Evolutionary conservation across 768 basidiomycete genomes (phyloP), one percentile per base, ranked within the genome.

Genomic region (Krasilnikovozyma curviuscula): DNA sequence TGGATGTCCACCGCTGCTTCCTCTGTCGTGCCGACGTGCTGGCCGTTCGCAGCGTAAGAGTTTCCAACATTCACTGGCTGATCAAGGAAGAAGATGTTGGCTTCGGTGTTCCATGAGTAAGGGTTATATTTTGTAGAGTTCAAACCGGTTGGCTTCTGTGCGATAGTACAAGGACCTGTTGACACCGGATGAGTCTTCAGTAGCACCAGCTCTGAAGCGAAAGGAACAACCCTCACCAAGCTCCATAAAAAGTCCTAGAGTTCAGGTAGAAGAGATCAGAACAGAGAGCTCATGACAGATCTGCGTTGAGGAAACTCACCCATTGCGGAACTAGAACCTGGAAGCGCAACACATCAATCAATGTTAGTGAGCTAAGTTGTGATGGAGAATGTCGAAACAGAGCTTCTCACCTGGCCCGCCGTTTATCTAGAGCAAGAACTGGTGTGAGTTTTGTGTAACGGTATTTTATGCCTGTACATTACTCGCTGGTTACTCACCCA

Each of bases 1-100:
- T 78, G 77, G 4, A 82, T 73, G 54, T 82, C 79, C 44, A 71
- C 68, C 0, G 78, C 77, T 3, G 77, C 79, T 38, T 78, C 75
- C 57, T 77, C 73, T 0, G 78, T 74, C 2, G 72, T 78, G 16
- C 27, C 30, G 27, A 54, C 55, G n/a, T 34, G n/a, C 21, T 55
- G 46, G 21, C 55, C 57, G 41, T 52, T 39, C 31, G 52, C 47
- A 6, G 55, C 49, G 34, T 54, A 57, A 13, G 57, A 57, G 25
- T 46, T 47, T 8, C 55, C 55, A 13, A 56, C 57, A n/a, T 53
- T 50, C 19, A 49, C 43, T 37, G 56, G 56, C 31, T 54, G 39
- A 41, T 24, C 30, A 19, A 58, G 42, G 45, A 55, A 56, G 47
- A 58, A 56, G 27, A 54, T 50, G 41, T 55, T 55, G 16, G 49